phyloP scores from a whole-genome alignment of 225 moss, liverwort and hornwort species.

The Physcomitrellopsis africana region DNA sequence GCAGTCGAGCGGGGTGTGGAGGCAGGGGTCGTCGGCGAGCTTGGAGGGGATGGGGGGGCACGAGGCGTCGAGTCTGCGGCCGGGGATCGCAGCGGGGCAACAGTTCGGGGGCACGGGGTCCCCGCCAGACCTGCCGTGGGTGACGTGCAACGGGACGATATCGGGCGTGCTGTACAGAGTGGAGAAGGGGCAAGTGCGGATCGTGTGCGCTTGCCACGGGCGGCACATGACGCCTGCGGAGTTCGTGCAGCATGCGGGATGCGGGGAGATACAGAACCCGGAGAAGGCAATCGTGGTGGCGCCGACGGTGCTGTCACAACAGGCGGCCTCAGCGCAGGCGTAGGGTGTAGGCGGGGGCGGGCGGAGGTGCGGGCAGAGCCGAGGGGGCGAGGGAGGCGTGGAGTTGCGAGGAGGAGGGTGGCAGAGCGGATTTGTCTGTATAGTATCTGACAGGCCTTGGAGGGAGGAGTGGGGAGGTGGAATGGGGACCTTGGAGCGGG shows the following conservation, averaged over 20 bases:
- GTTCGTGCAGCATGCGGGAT: slow-evolving; percentile 56
- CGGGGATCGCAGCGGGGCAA: slow-evolving; percentile 68
- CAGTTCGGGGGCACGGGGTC: slow-evolving; percentile 79
- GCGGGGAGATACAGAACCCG: slow-evolving; percentile 39
- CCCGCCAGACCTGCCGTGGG: slow-evolving; percentile 82
- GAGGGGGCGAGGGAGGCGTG: background rate
- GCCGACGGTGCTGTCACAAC: slow-evolving; percentile 27
- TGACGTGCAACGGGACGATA: slow-evolving; percentile 77
- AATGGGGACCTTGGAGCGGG: no score
- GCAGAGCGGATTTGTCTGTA: no score
- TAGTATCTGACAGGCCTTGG: no score
- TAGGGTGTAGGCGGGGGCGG: slow-evolving; percentile 7
- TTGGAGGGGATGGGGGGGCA: slow-evolving; percentile 62
- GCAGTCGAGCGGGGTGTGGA: slow-evolving; percentile 51
- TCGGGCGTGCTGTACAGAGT: slow-evolving; percentile 77
- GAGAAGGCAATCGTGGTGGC: slow-evolving; percentile 46
- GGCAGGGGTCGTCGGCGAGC: slow-evolving; percentile 54
- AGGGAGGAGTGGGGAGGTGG: no score
- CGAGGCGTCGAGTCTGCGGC: slow-evolving; percentile 62
- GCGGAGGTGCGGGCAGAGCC: background rate
- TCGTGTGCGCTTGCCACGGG: slow-evolving; percentile 57
- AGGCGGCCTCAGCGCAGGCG: slow-evolving; percentile 28
- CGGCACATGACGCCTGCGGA: slow-evolving; percentile 51
- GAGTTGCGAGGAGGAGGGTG: no score
- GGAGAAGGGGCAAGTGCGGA: slow-evolving; percentile 79